Conservation (phyloP, 139 green algal genomes). For the Dunaliella sp. region DNA sequence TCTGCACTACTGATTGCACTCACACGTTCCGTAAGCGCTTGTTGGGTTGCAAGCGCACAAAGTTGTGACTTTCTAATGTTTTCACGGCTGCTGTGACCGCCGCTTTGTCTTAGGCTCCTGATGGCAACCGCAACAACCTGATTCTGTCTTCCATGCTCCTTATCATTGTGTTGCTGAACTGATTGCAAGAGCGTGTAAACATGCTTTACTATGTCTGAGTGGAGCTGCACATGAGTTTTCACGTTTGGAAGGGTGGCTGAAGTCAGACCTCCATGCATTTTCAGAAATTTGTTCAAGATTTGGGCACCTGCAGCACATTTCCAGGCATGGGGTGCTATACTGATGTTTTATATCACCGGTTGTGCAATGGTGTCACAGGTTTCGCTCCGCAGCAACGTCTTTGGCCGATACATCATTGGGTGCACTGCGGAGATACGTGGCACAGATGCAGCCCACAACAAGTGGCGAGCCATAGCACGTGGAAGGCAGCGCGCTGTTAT, state of each 20-base stretch:
- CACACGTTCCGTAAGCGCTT: background rate
- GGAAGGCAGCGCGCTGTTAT: background rate
- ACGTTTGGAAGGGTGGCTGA: background rate
- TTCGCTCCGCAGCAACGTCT: background rate
- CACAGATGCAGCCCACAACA: background rate
- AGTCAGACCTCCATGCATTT: background rate
- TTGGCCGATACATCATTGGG: background rate
- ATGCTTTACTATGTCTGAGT: too few relatives aligned
- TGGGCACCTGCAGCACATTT: background rate
- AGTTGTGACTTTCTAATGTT: too few relatives aligned
- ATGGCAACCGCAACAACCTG: too few relatives aligned
- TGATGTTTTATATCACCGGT: too few relatives aligned
- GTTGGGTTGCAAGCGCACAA: background rate
- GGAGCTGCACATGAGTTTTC: background rate
- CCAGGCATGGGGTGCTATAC: too few relatives aligned
- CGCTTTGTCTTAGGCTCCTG: too few relatives aligned
- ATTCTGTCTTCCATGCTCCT: too few relatives aligned
- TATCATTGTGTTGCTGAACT: too few relatives aligned
- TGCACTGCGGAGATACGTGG: background rate
- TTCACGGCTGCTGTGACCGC: too few relatives aligned
- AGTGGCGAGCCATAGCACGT: background rate
- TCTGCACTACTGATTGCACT: background rate
- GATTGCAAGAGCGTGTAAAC: too few relatives aligned
- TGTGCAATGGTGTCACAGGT: background rate
- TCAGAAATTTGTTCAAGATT: background rate